Evolutionary conservation across 495 filamentous ascomycete genomes (phyloP).

Genomic region (Trichocladium uniseriatum): DNA sequence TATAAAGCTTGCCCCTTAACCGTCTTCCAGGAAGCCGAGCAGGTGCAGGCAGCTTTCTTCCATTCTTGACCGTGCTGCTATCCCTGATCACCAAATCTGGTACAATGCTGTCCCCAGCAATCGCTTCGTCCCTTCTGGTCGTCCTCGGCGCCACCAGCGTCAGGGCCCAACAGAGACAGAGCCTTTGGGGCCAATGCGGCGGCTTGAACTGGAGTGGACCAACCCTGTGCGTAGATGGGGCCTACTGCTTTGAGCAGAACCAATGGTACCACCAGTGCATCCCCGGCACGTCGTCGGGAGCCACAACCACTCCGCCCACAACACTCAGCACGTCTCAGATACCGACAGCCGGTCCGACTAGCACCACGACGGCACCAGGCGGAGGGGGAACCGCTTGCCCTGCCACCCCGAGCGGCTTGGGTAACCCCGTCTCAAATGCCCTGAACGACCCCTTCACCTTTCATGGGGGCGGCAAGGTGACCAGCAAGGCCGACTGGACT

Average conservation of each 20-base stretch:
- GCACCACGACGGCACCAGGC: background rate
- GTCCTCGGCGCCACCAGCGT: conserved; percentile 14
- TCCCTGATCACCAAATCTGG: no score
- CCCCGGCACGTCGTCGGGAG: conserved; percentile 10
- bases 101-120: conserved; percentile 13
- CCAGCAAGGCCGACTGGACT: conserved; percentile 35
- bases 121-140: conserved; percentile 16
- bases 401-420: conserved; percentile 7
- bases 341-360: no score
- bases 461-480: conserved; percentile 36
- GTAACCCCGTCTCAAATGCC: conserved; percentile 13
- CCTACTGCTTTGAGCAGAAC: conserved; percentile 33
- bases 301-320: conserved; percentile 1
- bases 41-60: no score
- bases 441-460: conserved; percentile 46
- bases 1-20: no score
- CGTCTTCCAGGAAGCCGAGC: no score
- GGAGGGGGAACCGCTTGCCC: conserved; percentile 15
- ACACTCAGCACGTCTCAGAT: no score
- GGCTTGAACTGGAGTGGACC: conserved; percentile 35
- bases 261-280: conserved; percentile 36
- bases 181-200: conserved; percentile 37
- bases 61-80: no score
- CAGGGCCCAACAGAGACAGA: conserved; percentile 12
- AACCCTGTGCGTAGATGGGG: conserved; percentile 30